Evolutionary conservation across 768 basidiomycete species (phyloP).

Genomic region (Tricholoma matsutake): DNA sequence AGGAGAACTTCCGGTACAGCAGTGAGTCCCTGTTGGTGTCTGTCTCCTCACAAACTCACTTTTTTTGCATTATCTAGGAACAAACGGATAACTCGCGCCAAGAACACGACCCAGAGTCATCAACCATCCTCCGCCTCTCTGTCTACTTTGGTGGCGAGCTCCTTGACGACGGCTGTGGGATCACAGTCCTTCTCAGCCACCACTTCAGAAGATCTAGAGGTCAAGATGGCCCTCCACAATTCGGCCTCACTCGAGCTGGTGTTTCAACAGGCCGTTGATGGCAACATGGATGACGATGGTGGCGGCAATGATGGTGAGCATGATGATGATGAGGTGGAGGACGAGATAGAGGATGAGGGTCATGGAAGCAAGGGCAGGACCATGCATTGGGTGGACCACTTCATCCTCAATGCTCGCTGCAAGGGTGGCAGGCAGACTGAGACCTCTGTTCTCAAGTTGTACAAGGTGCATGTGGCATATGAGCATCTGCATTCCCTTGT

Average conservation of each 20-base stretch:
- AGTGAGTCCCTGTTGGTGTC: neutral
- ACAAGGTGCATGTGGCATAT: neutral
- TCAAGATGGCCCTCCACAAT: too few species aligned
- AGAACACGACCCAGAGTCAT: too few species aligned
- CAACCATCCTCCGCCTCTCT: neutral
- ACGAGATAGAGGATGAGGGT: too few species aligned
- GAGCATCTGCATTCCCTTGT: neutral
- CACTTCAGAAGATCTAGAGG: neutral
- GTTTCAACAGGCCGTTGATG: neutral
- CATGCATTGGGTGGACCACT: too few species aligned
- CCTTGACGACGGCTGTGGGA: neutral
- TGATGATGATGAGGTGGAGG: too few species aligned
- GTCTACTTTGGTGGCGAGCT: neutral
- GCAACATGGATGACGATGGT: too few species aligned
- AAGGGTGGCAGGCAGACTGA: neutral
- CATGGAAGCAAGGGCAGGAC: too few species aligned
- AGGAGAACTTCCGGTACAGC: neutral
- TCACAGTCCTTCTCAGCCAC: neutral
- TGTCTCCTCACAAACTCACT: neutral
- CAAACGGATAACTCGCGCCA: too few species aligned
- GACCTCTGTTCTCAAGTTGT: neutral
- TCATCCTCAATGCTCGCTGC: neutral
- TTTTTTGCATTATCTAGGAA: neutral
- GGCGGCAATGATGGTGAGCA: too few species aligned
- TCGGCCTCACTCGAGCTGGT: neutral